Evolutionary conservation across 1,284 basidiomycete genomes (phyloP).

Genomic region (Gomphus bonarii): DNA sequence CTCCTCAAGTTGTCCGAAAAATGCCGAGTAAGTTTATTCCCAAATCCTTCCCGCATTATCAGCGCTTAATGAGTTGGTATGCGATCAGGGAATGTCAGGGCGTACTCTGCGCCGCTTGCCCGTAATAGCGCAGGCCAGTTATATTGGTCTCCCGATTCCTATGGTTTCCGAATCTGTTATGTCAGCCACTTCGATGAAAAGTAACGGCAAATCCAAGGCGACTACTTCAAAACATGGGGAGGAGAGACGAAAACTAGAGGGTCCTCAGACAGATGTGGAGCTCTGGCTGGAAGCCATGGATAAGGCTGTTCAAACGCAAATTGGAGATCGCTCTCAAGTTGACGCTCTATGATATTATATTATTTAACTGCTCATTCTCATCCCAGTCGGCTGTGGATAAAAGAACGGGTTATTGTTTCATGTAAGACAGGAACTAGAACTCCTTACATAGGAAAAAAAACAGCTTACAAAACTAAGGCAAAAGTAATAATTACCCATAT

Average conservation of each 20-base stretch:
- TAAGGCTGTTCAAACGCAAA: constrained; percentile 44
- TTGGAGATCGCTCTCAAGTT: background rate
- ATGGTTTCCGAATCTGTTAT: background rate
- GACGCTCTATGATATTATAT: background rate
- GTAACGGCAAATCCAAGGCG: constrained; percentile 7
- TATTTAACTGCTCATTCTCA: background rate
- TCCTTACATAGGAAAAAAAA: no score
- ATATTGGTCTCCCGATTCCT: constrained; percentile 37
- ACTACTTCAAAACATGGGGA: background rate
- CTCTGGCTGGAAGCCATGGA: constrained; percentile 74
- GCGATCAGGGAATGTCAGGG: constrained; percentile 71
- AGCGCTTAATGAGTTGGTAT: background rate
- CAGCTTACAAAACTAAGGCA: no score
- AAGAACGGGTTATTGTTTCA: no score
- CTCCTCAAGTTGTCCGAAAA: constrained; percentile 58
- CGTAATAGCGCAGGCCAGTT: constrained; percentile 80
- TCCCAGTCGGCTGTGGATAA: background rate
- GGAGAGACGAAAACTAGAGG: background rate
- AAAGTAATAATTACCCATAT: no score
- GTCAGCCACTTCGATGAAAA: constrained; percentile 8
- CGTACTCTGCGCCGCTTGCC: constrained; percentile 84
- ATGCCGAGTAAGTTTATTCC: constrained; percentile 54
- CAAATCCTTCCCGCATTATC: background rate
- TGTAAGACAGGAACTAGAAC: no score
- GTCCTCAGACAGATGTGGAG: constrained; percentile 33